phyloP scores from a whole-genome alignment of 805 yeast species.

The Kluyveromyces siamensis region DNA sequence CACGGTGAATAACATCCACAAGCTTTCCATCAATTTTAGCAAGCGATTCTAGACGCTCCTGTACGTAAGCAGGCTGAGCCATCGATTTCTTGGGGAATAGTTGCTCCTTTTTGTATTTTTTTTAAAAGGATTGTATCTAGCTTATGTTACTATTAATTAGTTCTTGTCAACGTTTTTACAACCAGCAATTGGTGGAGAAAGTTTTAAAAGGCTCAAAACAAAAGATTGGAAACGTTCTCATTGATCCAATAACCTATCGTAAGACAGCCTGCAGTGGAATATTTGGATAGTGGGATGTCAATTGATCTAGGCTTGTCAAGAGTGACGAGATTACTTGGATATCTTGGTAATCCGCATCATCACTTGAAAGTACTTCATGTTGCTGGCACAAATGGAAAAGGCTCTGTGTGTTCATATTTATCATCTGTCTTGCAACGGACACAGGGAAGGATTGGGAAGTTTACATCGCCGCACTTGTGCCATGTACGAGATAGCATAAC shows the following conservation, averaged over 20 bases:
- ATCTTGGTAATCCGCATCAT: conserved; percentile 62
- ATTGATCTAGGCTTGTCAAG: conserved; percentile 54
- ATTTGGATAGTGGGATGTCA: conserved; percentile 26
- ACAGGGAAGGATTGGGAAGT: conserved; percentile 54
- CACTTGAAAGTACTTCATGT: conserved; percentile 67
- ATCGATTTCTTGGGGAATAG: neutral
- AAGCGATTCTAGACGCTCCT: conserved; percentile 21
- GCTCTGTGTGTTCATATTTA: conserved; percentile 80
- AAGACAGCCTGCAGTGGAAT: neutral
- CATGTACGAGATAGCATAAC: conserved; percentile 67
- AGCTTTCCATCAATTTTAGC: conserved; percentile 21
- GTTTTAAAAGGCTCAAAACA: neutral
- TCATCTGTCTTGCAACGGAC: conserved; percentile 46
- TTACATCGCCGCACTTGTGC: conserved; percentile 82
- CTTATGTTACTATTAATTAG: neutral
- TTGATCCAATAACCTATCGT: neutral
- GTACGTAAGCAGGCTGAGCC: conserved; percentile 26
- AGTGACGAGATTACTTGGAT: conserved; percentile 35
- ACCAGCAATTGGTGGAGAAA: neutral
- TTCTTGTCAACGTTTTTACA: neutral
- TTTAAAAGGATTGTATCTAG: neutral
- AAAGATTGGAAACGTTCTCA: neutral
- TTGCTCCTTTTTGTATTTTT: neutral
- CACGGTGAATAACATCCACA: conserved; percentile 20
- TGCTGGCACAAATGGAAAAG: conserved; percentile 97